These are phyloP conservation scores for Combretum micranthum DNA, from an alignment of 345 rosid species.

Conservation along the genomic window DNA sequence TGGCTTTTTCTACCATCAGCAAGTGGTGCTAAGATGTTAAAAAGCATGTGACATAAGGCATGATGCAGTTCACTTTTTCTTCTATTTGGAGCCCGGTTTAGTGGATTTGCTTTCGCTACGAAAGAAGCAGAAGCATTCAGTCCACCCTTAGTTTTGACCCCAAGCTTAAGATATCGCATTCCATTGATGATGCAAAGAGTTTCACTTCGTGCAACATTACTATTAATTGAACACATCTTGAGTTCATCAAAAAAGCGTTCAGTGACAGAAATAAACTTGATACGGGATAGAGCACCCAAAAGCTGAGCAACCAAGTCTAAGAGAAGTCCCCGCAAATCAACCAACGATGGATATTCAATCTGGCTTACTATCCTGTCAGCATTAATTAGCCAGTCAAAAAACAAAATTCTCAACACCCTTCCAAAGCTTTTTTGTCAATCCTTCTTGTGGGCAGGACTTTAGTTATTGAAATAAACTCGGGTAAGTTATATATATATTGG, in stretches of 20 bases:
- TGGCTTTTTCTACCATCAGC: conserved; percentile 93
- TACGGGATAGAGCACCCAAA: conserved; percentile 93
- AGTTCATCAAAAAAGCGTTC: conserved; percentile 95
- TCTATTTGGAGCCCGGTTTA: conserved; percentile 77
- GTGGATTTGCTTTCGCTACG: conserved; percentile 98
- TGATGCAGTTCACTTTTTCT: conserved; percentile 97
- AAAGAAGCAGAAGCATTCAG: conserved; percentile 96
- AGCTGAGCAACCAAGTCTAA: conserved; percentile 96
- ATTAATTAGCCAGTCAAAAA: conserved; percentile 95
- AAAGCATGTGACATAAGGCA: conserved; percentile 96
- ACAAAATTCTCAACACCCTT: conserved; percentile 98
- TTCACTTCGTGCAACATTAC: conserved; percentile 83
- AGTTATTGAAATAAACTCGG: too few species aligned
- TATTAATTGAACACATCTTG: conserved; percentile 78
- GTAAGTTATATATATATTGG: too few species aligned
- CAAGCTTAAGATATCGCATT: conserved; percentile 96
- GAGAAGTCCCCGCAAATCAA: conserved; percentile 94
- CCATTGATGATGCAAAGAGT: conserved; percentile 93
- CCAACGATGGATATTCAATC: conserved; percentile 94
- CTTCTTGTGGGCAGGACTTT: too few species aligned
- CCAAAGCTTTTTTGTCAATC: conserved; percentile 99
- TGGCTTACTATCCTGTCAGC: conserved; percentile 99
- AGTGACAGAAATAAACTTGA: conserved; percentile 93
- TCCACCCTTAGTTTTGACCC: conserved; percentile 97
- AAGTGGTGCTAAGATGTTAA: conserved; percentile 87